phyloP scores from a whole-genome alignment of 1,139 yeast genomes.

The Pichiaceae sp. region DNA sequence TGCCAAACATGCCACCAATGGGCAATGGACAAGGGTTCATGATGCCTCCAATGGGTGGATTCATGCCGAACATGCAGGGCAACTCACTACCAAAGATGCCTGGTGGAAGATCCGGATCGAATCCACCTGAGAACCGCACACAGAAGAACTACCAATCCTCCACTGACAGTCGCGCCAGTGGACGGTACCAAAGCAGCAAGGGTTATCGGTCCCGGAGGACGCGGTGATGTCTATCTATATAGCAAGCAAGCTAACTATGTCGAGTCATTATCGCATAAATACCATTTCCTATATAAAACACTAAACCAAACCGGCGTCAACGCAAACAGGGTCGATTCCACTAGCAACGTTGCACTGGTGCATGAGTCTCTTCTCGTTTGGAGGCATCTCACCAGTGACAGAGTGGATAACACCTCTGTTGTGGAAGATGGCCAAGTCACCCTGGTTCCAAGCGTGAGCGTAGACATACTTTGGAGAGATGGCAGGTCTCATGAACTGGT shows the following conservation, averaged over 20 bases:
- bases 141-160: constrained; percentile 9
- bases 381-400: constrained; percentile 78
- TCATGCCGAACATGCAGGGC: constrained; percentile 18
- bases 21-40: constrained; percentile 25
- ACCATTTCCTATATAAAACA: background rate
- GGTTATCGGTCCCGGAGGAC: background rate
- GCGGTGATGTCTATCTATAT: constrained; percentile 5
- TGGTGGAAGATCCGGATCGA: constrained; percentile 14
- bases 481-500: constrained; percentile 77
- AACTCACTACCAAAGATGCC: constrained; percentile 2
- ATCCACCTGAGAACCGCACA: constrained; percentile 15
- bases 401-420: constrained; percentile 89
- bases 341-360: constrained; percentile 90
- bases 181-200: background rate
- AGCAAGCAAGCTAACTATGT: background rate
- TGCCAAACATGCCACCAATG: constrained; percentile 23
- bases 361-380: constrained; percentile 75
- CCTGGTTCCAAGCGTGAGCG: constrained; percentile 75
- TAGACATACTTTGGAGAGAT: constrained; percentile 64
- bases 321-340: constrained; percentile 51
- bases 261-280: no score
- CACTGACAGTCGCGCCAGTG: background rate
- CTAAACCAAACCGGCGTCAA: background rate
- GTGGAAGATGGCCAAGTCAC: constrained; percentile 77
- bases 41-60: constrained; percentile 30